A percentile compares a stretch with the other conserved stretches of the same genome.
These are phyloP conservation scores for Xanthoparmelia taractica DNA, from an alignment of 495 filamentous ascomycete species.

Conservation along the genomic window DNA sequence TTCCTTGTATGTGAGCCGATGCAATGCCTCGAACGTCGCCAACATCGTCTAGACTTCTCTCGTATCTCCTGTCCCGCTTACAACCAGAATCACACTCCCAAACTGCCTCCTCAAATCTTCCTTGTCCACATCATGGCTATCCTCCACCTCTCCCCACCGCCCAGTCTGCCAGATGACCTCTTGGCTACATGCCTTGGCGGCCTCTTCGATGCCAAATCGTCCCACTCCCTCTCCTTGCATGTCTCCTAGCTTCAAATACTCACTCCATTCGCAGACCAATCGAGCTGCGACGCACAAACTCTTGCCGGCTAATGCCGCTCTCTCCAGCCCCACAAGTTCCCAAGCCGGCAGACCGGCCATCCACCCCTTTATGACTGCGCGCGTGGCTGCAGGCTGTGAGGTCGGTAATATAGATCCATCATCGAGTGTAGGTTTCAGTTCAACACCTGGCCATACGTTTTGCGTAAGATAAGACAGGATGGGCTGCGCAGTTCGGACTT, in stretches of 20 bases:
- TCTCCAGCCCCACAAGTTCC: constrained; percentile 81
- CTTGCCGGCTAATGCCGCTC: constrained; percentile 76
- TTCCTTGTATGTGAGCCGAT: neutral
- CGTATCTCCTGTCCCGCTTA: constrained; percentile 44
- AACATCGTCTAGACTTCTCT: neutral
- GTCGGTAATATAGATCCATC: constrained; percentile 61
- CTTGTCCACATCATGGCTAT: constrained; percentile 94
- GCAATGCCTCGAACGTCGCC: neutral
- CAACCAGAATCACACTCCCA: constrained; percentile 73
- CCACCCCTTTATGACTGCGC: constrained; percentile 73
- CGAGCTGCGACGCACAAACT: constrained; percentile 70
- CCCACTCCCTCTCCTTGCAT: constrained; percentile 24
- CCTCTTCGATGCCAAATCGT: constrained; percentile 52
- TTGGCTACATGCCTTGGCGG: constrained; percentile 64
- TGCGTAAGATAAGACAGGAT: constrained; percentile 63
- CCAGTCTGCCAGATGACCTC: constrained; percentile 89
- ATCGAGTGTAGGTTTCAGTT: constrained; percentile 69
- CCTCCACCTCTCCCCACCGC: constrained; percentile 94
- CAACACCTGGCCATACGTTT: constrained; percentile 77
- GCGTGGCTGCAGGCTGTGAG: constrained; percentile 61
- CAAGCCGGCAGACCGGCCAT: constrained; percentile 58
- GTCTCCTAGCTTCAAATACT: constrained; percentile 46
- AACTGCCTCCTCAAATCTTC: constrained; percentile 86
- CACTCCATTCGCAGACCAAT: constrained; percentile 82
- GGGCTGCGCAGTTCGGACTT: constrained; percentile 55